Evolutionary conservation across 805 yeast species (phyloP), one percentile per base, ranked within the genome.

Genomic region (Barnettozyma pratensis): DNA sequence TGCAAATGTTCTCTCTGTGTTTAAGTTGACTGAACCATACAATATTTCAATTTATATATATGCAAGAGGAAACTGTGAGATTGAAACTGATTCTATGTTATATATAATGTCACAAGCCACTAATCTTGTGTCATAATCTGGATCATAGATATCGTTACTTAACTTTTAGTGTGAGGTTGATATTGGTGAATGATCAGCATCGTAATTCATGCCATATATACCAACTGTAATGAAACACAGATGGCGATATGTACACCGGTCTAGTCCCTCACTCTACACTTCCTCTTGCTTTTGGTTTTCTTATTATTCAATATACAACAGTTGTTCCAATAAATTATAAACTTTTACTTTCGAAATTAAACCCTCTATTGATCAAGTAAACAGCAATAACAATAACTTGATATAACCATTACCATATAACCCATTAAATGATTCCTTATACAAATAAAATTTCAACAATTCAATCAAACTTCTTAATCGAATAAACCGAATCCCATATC

Each of bases 401-500:
- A 37, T 11, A 36, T 34, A 41, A 7, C 37, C 25, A 36, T 8
- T 31, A 31, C 34, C 34, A 11, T 31, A 31, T 25, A 29, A 11
- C 11, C 35, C 26, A 26, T 37, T 14, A 5, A 5, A 7, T 11
- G 42, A 38, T 44, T 35, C 34, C 14, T 44, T 37, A 39, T 28
- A 39, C 38, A 45, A 44, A 31, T 31, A n/a, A 34, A 34, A 37
- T 37, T 25, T 32, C 7, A n/a, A n/a, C 36, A 35, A 29, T 26
- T 32, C 31, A 41, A 14, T 8, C 39, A 48, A 49, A 7, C 42
- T 47, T 52, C 59, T 72, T 87, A 87, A 77, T 87, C 96, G 81
- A 88, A 88, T 73, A 88, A 83, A 75, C 91, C 92, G 87, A 85
- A 83, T 69, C 96, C 96, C 96, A 89, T 87, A 75, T 87, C 96